Evolutionary conservation across 2,329 filamentous ascomycete species (phyloP), one percentile per base, ranked within the genome.

Genomic region (Paecilomyces formosus): DNA sequence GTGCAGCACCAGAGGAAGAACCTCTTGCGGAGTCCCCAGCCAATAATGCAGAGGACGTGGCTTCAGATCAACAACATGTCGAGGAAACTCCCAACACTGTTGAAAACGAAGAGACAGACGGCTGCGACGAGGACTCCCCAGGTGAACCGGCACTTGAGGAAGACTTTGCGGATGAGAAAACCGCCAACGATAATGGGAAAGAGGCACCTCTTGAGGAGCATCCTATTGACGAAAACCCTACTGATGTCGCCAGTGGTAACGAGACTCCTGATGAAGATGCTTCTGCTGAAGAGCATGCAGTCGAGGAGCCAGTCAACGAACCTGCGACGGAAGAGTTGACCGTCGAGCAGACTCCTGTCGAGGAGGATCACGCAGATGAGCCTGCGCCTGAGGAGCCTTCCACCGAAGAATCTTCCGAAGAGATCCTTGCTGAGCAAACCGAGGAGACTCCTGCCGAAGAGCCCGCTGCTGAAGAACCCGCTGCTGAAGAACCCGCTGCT

Each of bases 401-500:
- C 5, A 57, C 60, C 53, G 63, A 64, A 30, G 55, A 61, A 7
- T 13, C 56, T 49, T 21, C 57, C n/a, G 62, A 61, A 33, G 61
- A 65, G 26, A 31, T 57, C 24, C 12, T 12, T n/a, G 35, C 13
- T 45, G 39, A 45, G 15, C 39, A 6, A 45, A 60, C 59, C 22
- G 59, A 63, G 12, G 58, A 63, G 15, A 58, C 59, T 31, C 58
- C 65, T 13, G 60, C 59, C 28, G 57, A 63, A 54, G 61, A 64
- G 55, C 35, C 35, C 8, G 13, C n/a, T n/a, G 13, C n/a, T 49
- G 62, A 64, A 33, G 22, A 54, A 22, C 31, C 58, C 35, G 58
- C 55, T 45, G 58, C 55, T 21, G 63, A 66, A 28, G 60, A 64
- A 53, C 50, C 62, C 51, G 53, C 57, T 53, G 53, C 57, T 55